Evolutionary conservation across 306 rosid species (phyloP).

Genomic region (Lathyrus aphaca): DNA sequence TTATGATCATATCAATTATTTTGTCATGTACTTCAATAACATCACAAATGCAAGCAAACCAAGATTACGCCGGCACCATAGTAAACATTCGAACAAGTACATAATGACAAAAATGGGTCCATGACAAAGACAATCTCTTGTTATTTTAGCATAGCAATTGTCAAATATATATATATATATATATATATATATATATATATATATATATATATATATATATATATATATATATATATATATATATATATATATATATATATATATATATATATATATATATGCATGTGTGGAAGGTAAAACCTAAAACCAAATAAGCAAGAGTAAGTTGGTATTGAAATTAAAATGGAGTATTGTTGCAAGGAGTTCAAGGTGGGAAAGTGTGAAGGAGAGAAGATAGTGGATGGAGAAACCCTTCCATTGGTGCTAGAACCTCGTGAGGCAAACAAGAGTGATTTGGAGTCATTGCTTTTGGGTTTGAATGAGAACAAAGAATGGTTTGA

Average conservation of each 20-base stretch:
- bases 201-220: too few species aligned
- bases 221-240: too few species aligned
- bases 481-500: constrained; percentile 75
- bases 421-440: constrained; percentile 58
- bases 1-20: constrained; percentile 29
- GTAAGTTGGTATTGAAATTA: neutral
- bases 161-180: too few species aligned
- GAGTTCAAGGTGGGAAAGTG: constrained; percentile 71
- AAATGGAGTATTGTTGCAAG: constrained; percentile 60
- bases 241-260: too few species aligned
- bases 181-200: too few species aligned
- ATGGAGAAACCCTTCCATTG: constrained; percentile 80
- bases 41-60: neutral
- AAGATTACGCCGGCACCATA: neutral
- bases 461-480: constrained; percentile 49
- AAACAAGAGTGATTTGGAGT: constrained; percentile 46
- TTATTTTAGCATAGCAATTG: constrained; percentile 36
- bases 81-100: constrained; percentile 7
- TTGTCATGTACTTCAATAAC: neutral
- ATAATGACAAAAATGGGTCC: constrained; percentile 13
- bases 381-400: constrained; percentile 71
- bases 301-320: constrained; percentile 22
- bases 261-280: too few species aligned
- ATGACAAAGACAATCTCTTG: constrained; percentile 34
- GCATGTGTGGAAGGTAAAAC: constrained; percentile 16